Conservation (phyloP, 2,329 filamentous ascomycete species). For the Penicillium expansum region DNA sequence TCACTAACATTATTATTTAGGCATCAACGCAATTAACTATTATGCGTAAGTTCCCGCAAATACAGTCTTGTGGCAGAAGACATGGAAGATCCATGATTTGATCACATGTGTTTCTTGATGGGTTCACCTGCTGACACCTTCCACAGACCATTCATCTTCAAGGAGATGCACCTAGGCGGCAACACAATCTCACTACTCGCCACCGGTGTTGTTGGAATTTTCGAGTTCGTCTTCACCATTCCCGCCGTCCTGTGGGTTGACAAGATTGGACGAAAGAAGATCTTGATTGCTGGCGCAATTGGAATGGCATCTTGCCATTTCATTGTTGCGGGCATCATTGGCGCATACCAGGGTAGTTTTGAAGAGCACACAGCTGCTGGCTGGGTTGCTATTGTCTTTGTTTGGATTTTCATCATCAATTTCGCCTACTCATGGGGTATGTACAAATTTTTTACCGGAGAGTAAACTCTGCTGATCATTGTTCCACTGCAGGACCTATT, state of each 20-base stretch:
- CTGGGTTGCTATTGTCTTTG: constrained; percentile 61
- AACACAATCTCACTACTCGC: constrained; percentile 41
- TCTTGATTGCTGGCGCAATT: constrained; percentile 54
- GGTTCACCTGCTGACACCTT: constrained; percentile 2
- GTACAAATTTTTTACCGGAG: neutral
- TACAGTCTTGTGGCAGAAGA: neutral
- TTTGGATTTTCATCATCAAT: constrained; percentile 70
- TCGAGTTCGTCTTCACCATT: constrained; percentile 42
- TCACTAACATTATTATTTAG: neutral
- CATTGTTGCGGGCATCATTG: constrained; percentile 68
- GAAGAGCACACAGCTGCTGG: constrained; percentile 58
- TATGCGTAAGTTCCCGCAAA: constrained; percentile 31
- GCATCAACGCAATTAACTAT: constrained; percentile 46
- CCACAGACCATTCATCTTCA: constrained; percentile 34
- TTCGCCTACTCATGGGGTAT: constrained; percentile 69
- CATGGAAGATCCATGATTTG: neutral
- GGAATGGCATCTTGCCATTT: constrained; percentile 71
- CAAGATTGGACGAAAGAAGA: constrained; percentile 40
- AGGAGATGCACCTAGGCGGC: constrained; percentile 32
- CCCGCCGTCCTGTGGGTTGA: constrained; percentile 44
- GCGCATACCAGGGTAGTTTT: constrained; percentile 61
- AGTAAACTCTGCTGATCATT: neutral
- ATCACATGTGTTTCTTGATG: neutral
- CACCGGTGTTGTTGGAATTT: constrained; percentile 42
- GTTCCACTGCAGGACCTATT: constrained; percentile 49